phyloP scores from a whole-genome alignment of 2,329 filamentous ascomycete species.

The Aspergillus niger region DNA sequence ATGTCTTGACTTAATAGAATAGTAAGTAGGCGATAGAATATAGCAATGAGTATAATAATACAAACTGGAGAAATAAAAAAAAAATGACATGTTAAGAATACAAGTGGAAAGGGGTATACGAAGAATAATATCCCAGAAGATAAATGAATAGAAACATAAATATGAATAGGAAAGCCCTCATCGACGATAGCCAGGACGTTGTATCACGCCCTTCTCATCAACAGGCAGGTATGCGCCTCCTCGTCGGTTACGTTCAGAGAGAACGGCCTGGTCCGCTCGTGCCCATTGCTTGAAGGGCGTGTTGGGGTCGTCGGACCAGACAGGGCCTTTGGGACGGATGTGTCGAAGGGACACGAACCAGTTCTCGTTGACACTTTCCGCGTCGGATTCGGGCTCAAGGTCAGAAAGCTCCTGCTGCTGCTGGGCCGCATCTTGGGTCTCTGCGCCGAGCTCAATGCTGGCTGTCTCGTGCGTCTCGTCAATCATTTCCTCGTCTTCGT shows the following conservation, averaged over 20 bases:
- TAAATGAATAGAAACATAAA: background rate
- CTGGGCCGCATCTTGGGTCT: constrained; percentile 1
- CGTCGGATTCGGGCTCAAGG: constrained; percentile 5
- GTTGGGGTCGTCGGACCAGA: constrained; percentile 37
- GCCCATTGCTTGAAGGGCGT: constrained; percentile 45
- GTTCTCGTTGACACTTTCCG: constrained; percentile 24
- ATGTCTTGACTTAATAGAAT: background rate
- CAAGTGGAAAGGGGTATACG: background rate
- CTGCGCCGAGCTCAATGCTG: constrained; percentile 42
- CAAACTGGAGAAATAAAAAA: background rate
- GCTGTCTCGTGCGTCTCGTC: constrained; percentile 35
- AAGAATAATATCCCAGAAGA: background rate
- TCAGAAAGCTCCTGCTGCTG: background rate
- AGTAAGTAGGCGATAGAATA: background rate
- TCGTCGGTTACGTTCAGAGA: constrained; percentile 31
- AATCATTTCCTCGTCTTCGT: constrained; percentile 15
- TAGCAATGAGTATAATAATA: background rate
- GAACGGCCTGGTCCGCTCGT: constrained; percentile 35
- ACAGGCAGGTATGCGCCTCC: constrained; percentile 29
- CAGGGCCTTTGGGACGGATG: constrained; percentile 21
- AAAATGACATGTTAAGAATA: background rate
- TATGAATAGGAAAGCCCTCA: background rate
- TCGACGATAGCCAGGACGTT: constrained; percentile 13
- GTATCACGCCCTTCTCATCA: constrained; percentile 38
- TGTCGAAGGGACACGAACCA: constrained; percentile 36